Base-by-base conservation (phyloP, 2,329 filamentous ascomycete species). In the Botrytis deweyae region DNA sequence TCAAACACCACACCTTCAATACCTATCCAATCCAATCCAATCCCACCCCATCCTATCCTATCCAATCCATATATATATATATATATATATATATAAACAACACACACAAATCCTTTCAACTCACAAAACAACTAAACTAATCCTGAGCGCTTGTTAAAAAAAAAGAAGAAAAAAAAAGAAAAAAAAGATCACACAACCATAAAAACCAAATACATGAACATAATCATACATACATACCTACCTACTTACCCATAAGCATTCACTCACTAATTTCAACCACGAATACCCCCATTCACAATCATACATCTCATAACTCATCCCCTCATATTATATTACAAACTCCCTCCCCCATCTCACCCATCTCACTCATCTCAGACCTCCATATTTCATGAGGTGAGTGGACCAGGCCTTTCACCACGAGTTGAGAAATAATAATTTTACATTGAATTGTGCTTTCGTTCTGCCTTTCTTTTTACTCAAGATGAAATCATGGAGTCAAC, bases 401-500 rank as follows among this genome's bases (percentile, higher is more conserved):
- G n/a, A 55, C 25, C 52, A 29, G 14, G 6, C 52, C 52, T 55
- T 55, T 55, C 52, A 55, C 52, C 52, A 25, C 10, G n/a, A 63
- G 36, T 64, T 49, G 10, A n/a, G 10, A 66, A 29, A 62, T 46
- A n/a, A 70, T 70, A 62, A 62, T 70, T 61, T 70, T 59, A 70
- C 55, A 70, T 44, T 46, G 55, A 61, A n/a, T 64, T 46, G 59
- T 72, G 70, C 22, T 66, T 66, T 58, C 42, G 42, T 72, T 67
- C 44, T 55, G 44, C 58, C 59, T 72, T 40, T 66, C 66, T 72
- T 58, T 68, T 58, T 61, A 72, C 71, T 72, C 9, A 49, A 72
- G 49, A 68, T 59, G 40, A 72, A 62, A 49, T 46, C 63, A 44
- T 72, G 63, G 71, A 72, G 61, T 69, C 71, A 62, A 68, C 61